These are phyloP conservation scores for Colletotrichum filicis DNA, from an alignment of 2,329 filamentous ascomycete genomes.

Conservation along the genomic window DNA sequence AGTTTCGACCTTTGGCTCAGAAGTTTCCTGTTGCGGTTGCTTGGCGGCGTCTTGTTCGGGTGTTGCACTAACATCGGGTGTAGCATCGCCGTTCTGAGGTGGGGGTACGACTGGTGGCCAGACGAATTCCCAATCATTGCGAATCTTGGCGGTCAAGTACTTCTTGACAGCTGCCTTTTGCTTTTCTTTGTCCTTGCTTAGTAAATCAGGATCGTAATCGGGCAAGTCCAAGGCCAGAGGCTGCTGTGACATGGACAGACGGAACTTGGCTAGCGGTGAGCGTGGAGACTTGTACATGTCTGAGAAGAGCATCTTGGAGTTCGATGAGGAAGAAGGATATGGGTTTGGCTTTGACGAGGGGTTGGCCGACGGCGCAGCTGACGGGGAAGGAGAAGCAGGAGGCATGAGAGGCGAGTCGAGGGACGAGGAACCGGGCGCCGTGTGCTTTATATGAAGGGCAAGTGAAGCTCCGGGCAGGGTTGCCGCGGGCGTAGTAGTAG, in stretches of 20 bases:
- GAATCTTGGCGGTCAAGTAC: slow-evolving; percentile 64
- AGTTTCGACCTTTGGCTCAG: slow-evolving; percentile 17
- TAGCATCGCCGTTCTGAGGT: slow-evolving; percentile 3
- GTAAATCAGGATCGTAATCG: slow-evolving; percentile 69
- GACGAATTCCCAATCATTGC: slow-evolving; percentile 69
- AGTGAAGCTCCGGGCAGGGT: slow-evolving; percentile 26
- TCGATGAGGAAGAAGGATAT: slow-evolving; percentile 28
- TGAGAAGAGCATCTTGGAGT: slow-evolving; percentile 65
- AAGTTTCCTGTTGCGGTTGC: slow-evolving; percentile 5
- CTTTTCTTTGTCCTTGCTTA: slow-evolving; percentile 70
- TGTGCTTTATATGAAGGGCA: slow-evolving; percentile 20
- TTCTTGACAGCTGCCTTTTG: slow-evolving; percentile 72
- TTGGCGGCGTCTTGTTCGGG: neutral
- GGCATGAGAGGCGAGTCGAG: slow-evolving; percentile 17
- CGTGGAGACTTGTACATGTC: slow-evolving; percentile 68
- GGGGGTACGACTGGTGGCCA: slow-evolving; percentile 57
- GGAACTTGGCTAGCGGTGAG: slow-evolving; percentile 63
- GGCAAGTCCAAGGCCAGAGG: slow-evolving; percentile 44
- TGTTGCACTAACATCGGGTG: slow-evolving; percentile 15
- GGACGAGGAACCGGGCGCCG: neutral
- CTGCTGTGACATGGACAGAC: slow-evolving; percentile 44
- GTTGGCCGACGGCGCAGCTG: slow-evolving; percentile 22
- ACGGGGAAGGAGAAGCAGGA: neutral
- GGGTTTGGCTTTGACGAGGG: slow-evolving; percentile 18
- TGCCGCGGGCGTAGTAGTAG: slow-evolving; percentile 7